Conservation (phyloP, 2,329 filamentous ascomycete genomes). For the Diaporthe caulivora region DNA sequence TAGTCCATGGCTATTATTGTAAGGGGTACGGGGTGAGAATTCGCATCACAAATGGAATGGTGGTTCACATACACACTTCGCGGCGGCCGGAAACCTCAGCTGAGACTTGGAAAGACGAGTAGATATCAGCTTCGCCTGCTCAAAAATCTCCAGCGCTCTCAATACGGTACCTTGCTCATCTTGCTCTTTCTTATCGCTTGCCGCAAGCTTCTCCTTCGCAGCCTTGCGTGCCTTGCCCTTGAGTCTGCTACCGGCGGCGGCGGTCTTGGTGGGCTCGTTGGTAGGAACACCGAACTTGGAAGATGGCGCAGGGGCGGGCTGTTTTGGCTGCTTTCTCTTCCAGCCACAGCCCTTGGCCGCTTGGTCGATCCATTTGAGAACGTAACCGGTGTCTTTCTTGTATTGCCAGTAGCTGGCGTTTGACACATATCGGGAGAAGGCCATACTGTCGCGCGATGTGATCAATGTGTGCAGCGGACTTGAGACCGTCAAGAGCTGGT, state of each 20-base stretch:
- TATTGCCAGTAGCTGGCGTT: conserved; percentile 10
- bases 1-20: background rate
- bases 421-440: background rate
- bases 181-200: background rate
- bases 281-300: background rate
- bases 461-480: background rate
- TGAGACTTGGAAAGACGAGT: background rate
- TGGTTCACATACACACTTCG: background rate
- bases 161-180: background rate
- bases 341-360: background rate
- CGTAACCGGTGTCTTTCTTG: conserved; percentile 4
- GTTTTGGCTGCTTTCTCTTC: background rate
- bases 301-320: background rate
- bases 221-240: conserved; percentile 2
- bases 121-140: background rate
- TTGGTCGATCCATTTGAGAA: conserved; percentile 18
- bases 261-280: background rate
- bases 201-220: background rate
- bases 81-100: background rate
- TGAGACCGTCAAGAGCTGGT: background rate
- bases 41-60: too few relatives aligned
- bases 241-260: background rate
- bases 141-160: background rate
- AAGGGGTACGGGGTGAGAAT: background rate
- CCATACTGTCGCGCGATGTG: background rate